Evolutionary conservation across 2,329 filamentous ascomycete genomes (phyloP), one percentile per base, ranked within the genome.

Genomic region (Lasiodiplodia sp.): DNA sequence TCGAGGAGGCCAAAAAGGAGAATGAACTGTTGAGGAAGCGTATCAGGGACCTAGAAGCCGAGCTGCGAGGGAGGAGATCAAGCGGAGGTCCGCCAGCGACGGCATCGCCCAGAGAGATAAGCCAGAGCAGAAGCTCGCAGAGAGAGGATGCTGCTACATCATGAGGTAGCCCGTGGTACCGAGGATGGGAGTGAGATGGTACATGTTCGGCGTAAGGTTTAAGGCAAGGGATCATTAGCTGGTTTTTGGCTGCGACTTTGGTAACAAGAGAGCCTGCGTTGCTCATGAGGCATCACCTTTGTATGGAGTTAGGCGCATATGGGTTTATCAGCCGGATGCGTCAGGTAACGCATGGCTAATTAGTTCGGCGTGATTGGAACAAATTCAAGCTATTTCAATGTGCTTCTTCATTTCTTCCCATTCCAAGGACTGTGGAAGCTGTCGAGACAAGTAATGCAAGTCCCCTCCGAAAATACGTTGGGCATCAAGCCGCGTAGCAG

Each of bases 1-100:
- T 85, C 67, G 83, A 85, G 70, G 80, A 82, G 64, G 83, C 83
- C 44, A 85, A 85, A 76, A 76, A 76, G 55, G 83, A 85, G 75
- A 85, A 85, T 74, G 83, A 85, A 58, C 70, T 73, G 47, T 72
- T 85, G 69, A 81, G 82, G 70, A 79, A 82, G 71, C 78, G 82
- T 67, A 83, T 85, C n/a, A 76, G 81, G 64, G 80, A 83, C 65
- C 71, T 85, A 63, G 83, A 85, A 71, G 68, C 77, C 73, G 69
- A 70, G 68, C 70, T 76, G 76, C 75, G 75, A 73, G 80, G 70
- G 60, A 78, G 77, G 68, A 73, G 72, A 21, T 75, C 68, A 71
- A 67, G 73, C 31, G 62, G 56, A n/a, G 40, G 23, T 40, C 31
- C 55, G 16, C 72, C 72, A 18, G 60, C 67, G 11, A 71, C 69